A percentile compares a stretch with the other conserved stretches of the same genome.
Conservation (phyloP, 208 protist genomes). For the Trichomonas gallinae region DNA sequence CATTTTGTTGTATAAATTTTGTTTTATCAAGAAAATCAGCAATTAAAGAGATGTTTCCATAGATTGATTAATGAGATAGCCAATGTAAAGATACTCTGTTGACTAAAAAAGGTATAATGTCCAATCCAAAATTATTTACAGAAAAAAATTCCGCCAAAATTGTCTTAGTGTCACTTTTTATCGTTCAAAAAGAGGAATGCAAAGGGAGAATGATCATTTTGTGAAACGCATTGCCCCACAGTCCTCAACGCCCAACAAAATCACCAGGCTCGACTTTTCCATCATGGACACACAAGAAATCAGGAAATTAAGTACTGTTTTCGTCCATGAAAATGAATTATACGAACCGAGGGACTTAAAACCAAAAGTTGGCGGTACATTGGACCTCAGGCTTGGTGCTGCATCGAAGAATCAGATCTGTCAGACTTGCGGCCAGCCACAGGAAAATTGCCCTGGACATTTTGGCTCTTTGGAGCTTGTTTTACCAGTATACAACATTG, state of each 20-base stretch:
- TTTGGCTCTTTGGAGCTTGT: constrained; percentile 88
- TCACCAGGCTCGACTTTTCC: not conserved
- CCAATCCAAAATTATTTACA: too few relatives aligned
- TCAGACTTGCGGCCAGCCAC: constrained; percentile 65
- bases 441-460: constrained; percentile 84
- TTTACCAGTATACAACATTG: constrained; percentile 86
- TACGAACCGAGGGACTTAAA: not conserved
- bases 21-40: too few relatives aligned
- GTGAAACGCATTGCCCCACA: not conserved
- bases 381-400: not conserved
- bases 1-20: too few relatives aligned
- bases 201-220: not conserved
- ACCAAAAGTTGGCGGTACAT: not conserved
- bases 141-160: not conserved
- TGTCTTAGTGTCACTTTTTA: not conserved
- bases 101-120: too few relatives aligned
- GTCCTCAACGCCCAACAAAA: not conserved
- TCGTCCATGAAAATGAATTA: not conserved
- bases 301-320: not conserved
- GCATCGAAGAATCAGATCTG: constrained; percentile 44
- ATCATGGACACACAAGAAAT: not conserved
- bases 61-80: too few relatives aligned
- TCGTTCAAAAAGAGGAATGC: not conserved
- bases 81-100: too few relatives aligned
- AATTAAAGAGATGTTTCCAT: too few relatives aligned